Evolutionary conservation across 306 rosid species (phyloP), one percentile per base, ranked within the genome.

Genomic region (Elaeagnus macrophylla): DNA sequence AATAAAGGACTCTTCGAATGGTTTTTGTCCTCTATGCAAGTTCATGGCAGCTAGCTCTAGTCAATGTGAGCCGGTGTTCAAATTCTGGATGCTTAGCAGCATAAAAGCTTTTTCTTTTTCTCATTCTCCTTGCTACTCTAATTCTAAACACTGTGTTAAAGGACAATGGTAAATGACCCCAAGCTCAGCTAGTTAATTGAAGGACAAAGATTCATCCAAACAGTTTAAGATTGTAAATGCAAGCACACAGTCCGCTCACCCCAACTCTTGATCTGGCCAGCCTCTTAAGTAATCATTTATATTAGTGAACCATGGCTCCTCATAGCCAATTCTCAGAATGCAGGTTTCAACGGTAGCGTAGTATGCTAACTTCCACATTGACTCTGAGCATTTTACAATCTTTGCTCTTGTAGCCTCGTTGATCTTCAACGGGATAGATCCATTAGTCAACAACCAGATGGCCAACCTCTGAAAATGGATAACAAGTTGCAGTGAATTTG

Each of bases 261-360:
- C 77, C 62, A 93, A 65, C 73, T 87, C 94, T 56, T 84, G 95
- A 75, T 87, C 73, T 54, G 99, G 99, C 95, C 95, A 93, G 71
- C 84, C 95, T 67, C 54, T 72, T 55, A 87, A 82, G 78, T 61
- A 84, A 67, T 81, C 77, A 7, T 72, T 77, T 8, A 80, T 53
- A 71, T 87, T 77, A 64, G 56, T 77, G 67, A 87, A 78, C 96
- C 96, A 93, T 49, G 96, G 95, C 72, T 93, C 95, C 5, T 42
- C 59, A 56, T 67, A 82, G 53, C 54, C 60, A 32, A 71, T 50
- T 60, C 62, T 82, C 63, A 93, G 82, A 73, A 87, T 69, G 65
- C 64, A 84, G 5, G 61, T 81, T 87, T 93, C 95, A 41, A 79
- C 95, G 47, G 88, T 35, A 7, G 84, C 89, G 72, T 82, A 93